These are phyloP conservation scores for Staphylotrichum longicolle DNA, from an alignment of 495 filamentous ascomycete species.

Conservation along the genomic window DNA sequence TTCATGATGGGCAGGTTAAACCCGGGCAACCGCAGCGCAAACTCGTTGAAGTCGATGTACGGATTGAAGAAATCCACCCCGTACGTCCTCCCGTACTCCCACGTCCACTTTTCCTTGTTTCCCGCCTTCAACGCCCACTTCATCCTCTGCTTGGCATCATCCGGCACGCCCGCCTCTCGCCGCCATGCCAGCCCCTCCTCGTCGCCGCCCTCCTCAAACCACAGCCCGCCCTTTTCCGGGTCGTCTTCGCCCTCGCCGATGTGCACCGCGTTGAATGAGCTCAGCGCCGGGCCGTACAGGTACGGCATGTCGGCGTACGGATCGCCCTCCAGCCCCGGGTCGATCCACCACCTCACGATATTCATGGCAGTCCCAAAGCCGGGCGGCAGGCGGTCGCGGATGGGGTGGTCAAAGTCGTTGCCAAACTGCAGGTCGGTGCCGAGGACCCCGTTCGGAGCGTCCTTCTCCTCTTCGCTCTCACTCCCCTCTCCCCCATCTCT, in stretches of 20 bases:
- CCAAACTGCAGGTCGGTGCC: conserved; percentile 80
- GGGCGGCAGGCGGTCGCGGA: conserved; percentile 79
- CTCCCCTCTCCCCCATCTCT: conserved; percentile 15
- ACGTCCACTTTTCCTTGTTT: conserved; percentile 50
- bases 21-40: conserved; percentile 76
- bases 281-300: conserved; percentile 73
- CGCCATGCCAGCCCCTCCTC: conserved; percentile 55
- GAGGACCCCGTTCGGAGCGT: conserved; percentile 37
- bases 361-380: conserved; percentile 79
- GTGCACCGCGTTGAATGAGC: conserved; percentile 68
- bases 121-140: conserved; percentile 60
- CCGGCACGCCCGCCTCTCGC: conserved; percentile 50
- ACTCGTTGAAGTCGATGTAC: conserved; percentile 81
- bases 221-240: conserved; percentile 47
- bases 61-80: conserved; percentile 84
- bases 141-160: conserved; percentile 53
- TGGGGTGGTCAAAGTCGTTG: conserved; percentile 87
- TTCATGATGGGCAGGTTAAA: conserved; percentile 71
- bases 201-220: conserved; percentile 68
- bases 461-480: neutral
- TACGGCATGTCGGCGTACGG: conserved; percentile 81
- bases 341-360: conserved; percentile 80
- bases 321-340: conserved; percentile 85
- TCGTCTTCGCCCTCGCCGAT: conserved; percentile 54
- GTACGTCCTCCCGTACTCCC: conserved; percentile 57